Evolutionary conservation across 805 yeast species (phyloP), one percentile per base, ranked within the genome.

Genomic region (Sugiyamaella valdiviana): DNA sequence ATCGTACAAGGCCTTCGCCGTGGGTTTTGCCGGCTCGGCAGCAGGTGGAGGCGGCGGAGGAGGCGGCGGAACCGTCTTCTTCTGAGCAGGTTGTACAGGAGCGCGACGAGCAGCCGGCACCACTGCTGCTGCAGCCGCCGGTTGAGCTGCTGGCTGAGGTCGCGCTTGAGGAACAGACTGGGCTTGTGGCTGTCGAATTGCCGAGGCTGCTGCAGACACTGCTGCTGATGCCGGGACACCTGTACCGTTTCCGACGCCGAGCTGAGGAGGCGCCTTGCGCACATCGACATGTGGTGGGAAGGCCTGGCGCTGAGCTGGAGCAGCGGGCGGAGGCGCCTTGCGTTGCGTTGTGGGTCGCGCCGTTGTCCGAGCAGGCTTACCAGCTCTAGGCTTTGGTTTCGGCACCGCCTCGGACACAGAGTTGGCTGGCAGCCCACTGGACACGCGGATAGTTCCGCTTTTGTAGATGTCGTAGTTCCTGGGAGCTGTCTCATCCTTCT

Each of bases 1-100:
- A 57, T 89, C 96, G 63, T 85, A 91, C 36, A 87, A 78, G 0
- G 95, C 98, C 59, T 80, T 81, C 64, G 73, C 93, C 2, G 85
- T 83, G 22, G 96, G 96, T 61, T 71, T 78, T 45, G 81, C 73
- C 2, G 77, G 75, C 1, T 84, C 80, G 1, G 89, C 83, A 6
- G 67, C 39, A 1, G 90, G 86, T 1, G 83, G 78, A 2, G 86
- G 82, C 1, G 80, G 79, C 15, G 68, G 64, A 4, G 68, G 66
- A 2, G 58, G 58, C 2, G 62, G 60, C 9, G 42, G 32, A 26
- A 53, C 39, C n/a, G 22, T 16, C 35, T 46, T 29, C 39, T 49
- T 44, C 15, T 47, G 36, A 35, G 52, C 9, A 58, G 56, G 53
- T 67, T 74, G 56, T 57, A 44, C 43, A 44, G 44, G 56, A 16